A percentile compares a stretch with the other conserved stretches of the same genome.
Conservation (phyloP, 2,329 filamentous ascomycete species). For the Knufia fluminis region DNA sequence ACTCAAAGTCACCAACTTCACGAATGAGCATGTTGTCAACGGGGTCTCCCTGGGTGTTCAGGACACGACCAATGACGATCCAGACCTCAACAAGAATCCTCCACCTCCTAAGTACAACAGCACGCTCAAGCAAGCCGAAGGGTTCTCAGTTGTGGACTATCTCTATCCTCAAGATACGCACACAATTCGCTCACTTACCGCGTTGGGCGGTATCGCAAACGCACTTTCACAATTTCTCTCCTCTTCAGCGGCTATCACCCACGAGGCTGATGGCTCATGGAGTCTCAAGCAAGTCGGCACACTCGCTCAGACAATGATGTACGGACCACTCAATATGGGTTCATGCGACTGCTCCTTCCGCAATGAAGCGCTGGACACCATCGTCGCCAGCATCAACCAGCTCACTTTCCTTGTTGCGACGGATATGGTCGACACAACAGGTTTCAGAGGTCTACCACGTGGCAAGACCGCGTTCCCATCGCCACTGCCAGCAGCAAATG, state of each 20-base stretch:
- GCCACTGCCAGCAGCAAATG: neutral
- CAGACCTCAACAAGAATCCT: neutral
- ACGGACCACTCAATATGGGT: conserved; percentile 9
- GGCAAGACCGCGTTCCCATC: neutral
- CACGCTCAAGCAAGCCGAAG: conserved; percentile 9
- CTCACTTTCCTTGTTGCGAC: conserved; percentile 9
- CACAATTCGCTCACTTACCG: conserved; percentile 1
- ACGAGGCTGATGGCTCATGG: neutral
- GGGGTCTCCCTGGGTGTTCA: conserved; percentile 4
- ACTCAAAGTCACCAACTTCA: conserved; percentile 10
- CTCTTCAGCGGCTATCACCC: conserved; percentile 8
- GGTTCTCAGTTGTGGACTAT: conserved; percentile 4
- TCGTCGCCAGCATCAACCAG: conserved; percentile 6
- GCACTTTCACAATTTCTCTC: conserved; percentile 4
- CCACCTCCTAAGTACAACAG: conserved; percentile 5
- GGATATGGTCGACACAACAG: neutral
- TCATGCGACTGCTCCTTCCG: conserved; percentile 9
- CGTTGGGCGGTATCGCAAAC: conserved; percentile 9
- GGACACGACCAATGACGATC: neutral
- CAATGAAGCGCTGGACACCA: conserved; percentile 7
- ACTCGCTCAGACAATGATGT: conserved; percentile 9
- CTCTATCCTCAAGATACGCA: conserved; percentile 9
- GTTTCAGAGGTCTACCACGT: conserved; percentile 1
- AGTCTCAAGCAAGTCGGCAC: conserved; percentile 3
- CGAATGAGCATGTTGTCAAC: conserved; percentile 11